Conservation (phyloP, 2,329 filamentous ascomycete species). For the Tolypocladium sp. region DNA sequence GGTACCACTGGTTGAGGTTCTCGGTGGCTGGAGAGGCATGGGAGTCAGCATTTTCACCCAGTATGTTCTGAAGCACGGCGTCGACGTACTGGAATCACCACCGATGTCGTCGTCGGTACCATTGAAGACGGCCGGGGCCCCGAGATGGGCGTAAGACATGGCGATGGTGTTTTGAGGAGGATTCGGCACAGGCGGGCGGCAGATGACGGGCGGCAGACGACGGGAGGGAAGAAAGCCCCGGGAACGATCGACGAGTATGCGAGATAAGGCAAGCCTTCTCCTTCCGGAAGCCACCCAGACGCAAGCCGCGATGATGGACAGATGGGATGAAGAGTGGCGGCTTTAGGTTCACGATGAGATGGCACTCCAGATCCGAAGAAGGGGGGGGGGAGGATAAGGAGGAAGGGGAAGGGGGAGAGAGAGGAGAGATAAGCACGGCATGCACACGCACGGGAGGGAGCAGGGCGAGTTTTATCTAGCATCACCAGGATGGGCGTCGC, state of each 20-base stretch:
- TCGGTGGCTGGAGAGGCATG: conserved; percentile 49
- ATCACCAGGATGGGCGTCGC: neutral
- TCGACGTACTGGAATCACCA: conserved; percentile 65
- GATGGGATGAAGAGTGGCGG: neutral
- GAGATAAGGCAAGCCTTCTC: neutral
- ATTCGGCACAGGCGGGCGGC: conserved; percentile 4
- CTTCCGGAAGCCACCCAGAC: neutral
- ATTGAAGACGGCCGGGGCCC: conserved; percentile 52
- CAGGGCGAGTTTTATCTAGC: neutral
- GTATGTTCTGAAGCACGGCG: neutral
- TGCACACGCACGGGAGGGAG: neutral
- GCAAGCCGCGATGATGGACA: neutral
- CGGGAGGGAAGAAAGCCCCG: neutral
- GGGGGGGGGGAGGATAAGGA: neutral
- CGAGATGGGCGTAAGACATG: conserved; percentile 54
- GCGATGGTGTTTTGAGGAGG: conserved; percentile 2
- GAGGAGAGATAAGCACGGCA: neutral
- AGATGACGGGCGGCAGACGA: neutral
- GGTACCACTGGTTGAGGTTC: conserved; percentile 95
- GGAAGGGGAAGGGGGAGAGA: neutral
- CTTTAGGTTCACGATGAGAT: neutral
- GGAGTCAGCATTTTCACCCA: neutral
- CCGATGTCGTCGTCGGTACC: conserved; percentile 56
- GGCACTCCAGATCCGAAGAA: neutral
- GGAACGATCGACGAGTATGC: neutral